Evolutionary conservation across 2,329 filamentous ascomycete genomes (phyloP), one percentile per base, ranked within the genome.

Genomic region (Podosphaera fusca): DNA sequence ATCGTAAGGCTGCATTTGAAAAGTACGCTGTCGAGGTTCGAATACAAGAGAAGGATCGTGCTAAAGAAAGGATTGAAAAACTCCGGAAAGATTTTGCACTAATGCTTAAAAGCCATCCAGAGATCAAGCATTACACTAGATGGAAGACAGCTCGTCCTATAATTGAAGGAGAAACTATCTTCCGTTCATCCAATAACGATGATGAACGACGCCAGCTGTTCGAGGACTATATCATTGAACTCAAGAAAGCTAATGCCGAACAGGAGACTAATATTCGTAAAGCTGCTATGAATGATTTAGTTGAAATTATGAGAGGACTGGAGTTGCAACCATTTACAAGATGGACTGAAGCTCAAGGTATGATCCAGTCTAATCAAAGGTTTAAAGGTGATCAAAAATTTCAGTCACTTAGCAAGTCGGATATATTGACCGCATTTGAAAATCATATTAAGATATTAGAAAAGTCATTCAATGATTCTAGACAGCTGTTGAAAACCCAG

Each of bases 71-170:
- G 67, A 77, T 94, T 69, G 77, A 86, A 64, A 96, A 95, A 73
- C 77, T 96, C 66, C 86, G 88, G 65, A 78, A 85, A 69, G 92
- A 96, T 74, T 98, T 98, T 70, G 84, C 85, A 63, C 89, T 83
- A 57, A 98, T 98, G 92, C 78, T 98, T 63, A 87, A 84, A 71
- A 89, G 88, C 62, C 90, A 98, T 69, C 88, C 89, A 60, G 92
- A 98, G 70, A 96, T 98, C 70, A 92, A 89, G 70, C 81, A 95
- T 69, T 95, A 94, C 70, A 95, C 90, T 47, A 84, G 88, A 60
- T 98, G 92, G 92, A 94, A 88, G 76, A 95, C 87, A 14, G 92
- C 90, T 56, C 82, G 87, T 55, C 87, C 88, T 8, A 94, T 95
- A 61, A 87, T 98, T 60, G 87, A 96, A 70, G 85, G 85, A 55